Evolutionary conservation across 1,139 yeast species (phyloP).

Genomic region (Pichia cactophila): DNA sequence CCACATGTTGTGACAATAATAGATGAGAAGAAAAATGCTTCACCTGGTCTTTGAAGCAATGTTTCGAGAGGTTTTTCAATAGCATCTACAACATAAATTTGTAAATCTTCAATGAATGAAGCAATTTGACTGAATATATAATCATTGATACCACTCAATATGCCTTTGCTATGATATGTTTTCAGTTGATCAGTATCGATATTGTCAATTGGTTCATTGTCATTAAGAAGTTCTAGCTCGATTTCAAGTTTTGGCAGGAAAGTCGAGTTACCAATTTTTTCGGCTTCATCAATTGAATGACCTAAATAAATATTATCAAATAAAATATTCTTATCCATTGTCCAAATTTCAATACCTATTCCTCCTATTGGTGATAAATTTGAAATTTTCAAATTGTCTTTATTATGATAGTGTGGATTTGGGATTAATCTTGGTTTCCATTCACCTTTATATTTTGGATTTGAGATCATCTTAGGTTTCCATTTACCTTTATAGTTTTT

Average conservation of each 20-base stretch:
- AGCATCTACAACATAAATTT: conserved; percentile 33
- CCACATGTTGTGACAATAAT: conserved; percentile 35
- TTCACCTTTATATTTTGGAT: conserved; percentile 72
- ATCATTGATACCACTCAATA: conserved; percentile 11
- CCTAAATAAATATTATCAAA: conserved; percentile 85
- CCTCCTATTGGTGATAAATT: conserved; percentile 68
- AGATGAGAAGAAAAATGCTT: conserved; percentile 40
- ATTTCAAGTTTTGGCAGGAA: conserved; percentile 52
- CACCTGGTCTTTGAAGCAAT: conserved; percentile 39
- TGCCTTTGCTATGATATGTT: neutral
- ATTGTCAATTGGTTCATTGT: neutral
- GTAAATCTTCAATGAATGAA: conserved; percentile 6
- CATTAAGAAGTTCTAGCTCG: conserved; percentile 40
- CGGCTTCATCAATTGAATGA: conserved; percentile 76
- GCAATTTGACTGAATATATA: conserved; percentile 20
- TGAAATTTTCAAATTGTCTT: conserved; percentile 51
- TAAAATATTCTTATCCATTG: conserved; percentile 65
- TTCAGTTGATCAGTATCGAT: neutral
- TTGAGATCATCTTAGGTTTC: conserved; percentile 57
- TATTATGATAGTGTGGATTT: conserved; percentile 53
- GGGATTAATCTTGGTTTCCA: conserved; percentile 65
- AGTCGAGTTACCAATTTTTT: conserved; percentile 69
- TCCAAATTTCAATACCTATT: conserved; percentile 86
- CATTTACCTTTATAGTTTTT: conserved; percentile 73
- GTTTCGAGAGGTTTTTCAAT: conserved; percentile 37